Percentiles rank a stretch among this genome's conserved stretches.
These are phyloP conservation scores for Pulicaria dysenterica DNA, from an alignment of 129 eudicot species.

Conservation along the genomic window DNA sequence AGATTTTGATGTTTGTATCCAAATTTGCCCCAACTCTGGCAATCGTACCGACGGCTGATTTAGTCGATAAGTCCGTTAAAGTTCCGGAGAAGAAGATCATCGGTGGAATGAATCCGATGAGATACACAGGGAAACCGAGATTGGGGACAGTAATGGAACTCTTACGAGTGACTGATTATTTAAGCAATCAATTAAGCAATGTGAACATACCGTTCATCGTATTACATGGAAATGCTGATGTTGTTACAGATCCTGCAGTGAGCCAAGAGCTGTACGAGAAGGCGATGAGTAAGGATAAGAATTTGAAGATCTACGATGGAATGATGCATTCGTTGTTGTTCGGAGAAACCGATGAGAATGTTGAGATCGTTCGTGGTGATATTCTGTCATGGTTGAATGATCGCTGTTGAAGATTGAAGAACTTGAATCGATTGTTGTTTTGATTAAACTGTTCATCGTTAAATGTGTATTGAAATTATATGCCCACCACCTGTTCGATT, in stretches of 20 bases:
- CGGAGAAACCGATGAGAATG: conserved; percentile 91
- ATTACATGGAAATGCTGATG: conserved; percentile 80
- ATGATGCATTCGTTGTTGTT: conserved; percentile 95
- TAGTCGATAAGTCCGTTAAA: conserved; percentile 72
- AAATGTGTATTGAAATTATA: conserved; percentile 5
- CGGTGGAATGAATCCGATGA: conserved; percentile 68
- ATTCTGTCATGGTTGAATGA: conserved; percentile 68
- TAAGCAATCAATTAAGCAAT: conserved; percentile 46
- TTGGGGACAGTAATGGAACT: conserved; percentile 78
- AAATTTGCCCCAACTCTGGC: conserved; percentile 72
- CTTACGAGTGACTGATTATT: conserved; percentile 63
- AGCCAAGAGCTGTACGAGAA: conserved; percentile 65
- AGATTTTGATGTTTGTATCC: conserved; percentile 57
- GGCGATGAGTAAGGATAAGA: conserved; percentile 76
- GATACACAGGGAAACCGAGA: conserved; percentile 86
- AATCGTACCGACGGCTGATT: conserved; percentile 79
- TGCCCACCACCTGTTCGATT: conserved; percentile 14
- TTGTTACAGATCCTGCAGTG: conserved; percentile 82
- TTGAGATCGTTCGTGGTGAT: conserved; percentile 69
- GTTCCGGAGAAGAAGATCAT: conserved; percentile 61
- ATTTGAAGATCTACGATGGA: conserved; percentile 67
- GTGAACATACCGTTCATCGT: conserved; percentile 65
- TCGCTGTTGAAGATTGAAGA: conserved; percentile 44
- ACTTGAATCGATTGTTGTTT: conserved; percentile 1
- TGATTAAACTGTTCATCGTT: neutral